A percentile compares a stretch with the other conserved stretches of the same genome.
Evolutionary conservation across 805 yeast genomes (phyloP).

Genomic region (Lipomyces japonicus): DNA sequence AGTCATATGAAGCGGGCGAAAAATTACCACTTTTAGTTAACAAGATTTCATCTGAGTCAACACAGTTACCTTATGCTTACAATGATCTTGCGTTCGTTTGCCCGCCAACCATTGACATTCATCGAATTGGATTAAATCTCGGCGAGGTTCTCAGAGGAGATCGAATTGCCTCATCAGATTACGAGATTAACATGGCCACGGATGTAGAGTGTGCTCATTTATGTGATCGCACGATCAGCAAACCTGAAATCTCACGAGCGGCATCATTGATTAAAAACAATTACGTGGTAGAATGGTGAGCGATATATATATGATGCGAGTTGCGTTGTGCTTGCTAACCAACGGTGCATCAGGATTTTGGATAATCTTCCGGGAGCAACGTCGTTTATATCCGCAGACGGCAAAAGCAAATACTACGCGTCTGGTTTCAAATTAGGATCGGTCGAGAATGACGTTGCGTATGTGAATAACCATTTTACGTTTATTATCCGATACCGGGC

Average conservation of each 20-base stretch:
- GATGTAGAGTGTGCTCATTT: constrained; percentile 63
- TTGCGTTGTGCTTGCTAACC: background rate
- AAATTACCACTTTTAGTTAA: constrained; percentile 67
- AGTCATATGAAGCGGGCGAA: constrained; percentile 49
- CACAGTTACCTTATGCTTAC: constrained; percentile 72
- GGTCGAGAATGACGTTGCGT: constrained; percentile 52
- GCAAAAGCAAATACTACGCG: constrained; percentile 65
- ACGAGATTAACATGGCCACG: constrained; percentile 57
- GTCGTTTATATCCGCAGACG: constrained; percentile 59
- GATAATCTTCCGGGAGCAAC: constrained; percentile 89
- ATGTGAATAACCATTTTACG: constrained; percentile 76
- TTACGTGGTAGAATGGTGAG: constrained; percentile 73
- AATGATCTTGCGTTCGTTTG: constrained; percentile 78
- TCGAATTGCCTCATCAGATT: constrained; percentile 70
- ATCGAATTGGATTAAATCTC: constrained; percentile 61
- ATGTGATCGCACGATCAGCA: constrained; percentile 63
- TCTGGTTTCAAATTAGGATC: constrained; percentile 86
- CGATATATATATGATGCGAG: background rate
- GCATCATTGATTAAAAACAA: constrained; percentile 58
- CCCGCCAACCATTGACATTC: constrained; percentile 50
- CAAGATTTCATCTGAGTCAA: constrained; percentile 72
- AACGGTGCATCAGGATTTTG: constrained; percentile 38
- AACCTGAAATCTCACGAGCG: constrained; percentile 52
- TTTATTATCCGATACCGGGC: constrained; percentile 69
- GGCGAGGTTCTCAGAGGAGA: constrained; percentile 81